Evolutionary conservation across 345 rosid species (phyloP), one percentile per base, ranked within the genome.

Genomic region (Schrenkiella parvula): DNA sequence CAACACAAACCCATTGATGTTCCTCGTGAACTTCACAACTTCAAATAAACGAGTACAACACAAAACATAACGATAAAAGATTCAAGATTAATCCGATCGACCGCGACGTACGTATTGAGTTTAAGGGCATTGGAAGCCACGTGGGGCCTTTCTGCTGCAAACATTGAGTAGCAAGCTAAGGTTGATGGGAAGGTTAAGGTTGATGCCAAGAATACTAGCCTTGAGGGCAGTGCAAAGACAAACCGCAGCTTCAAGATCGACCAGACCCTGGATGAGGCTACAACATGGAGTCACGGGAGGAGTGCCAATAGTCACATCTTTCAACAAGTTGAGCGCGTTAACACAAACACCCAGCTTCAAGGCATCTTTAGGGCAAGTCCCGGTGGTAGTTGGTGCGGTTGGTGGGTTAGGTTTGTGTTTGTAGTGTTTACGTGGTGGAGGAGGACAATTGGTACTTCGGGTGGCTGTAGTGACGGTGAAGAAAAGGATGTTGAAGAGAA

Each of bases 191-290:
- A 84, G 26, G 25, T 81, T 52, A 18, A 86, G 73, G 54, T 79
- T 72, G 47, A 82, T 68, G 9, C 90, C 88, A 54, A 86, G 80
- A 38, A 84, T 68, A 31, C 76, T 84, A 64, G 78, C 84, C 68
- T 39, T 82, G 1, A 86, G 64, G 34, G 81, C 84, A 23, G 85
- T 81, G 83, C 87, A 86, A 51, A 86, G 85, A 82, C 88, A 86
- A 74, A 74, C 46, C 9, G 86, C 84, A 47, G 83, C 86, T 56
- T 86, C 88, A 38, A 84, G 78, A 63, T 76, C 91, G 5, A 23
- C 83, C 60, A 86, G 80, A 11, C 80, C 82, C 31, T 70, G 2
- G 15, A 86, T 54, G 47, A 81, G 76, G 28, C 75, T 13, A 25
- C 88, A 86, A 55, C 88, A 82, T 5, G 83, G 77, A 3, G 59